Conservation (phyloP, 169 alveolate genomes). For the Cryptosporidium meleagridis region DNA sequence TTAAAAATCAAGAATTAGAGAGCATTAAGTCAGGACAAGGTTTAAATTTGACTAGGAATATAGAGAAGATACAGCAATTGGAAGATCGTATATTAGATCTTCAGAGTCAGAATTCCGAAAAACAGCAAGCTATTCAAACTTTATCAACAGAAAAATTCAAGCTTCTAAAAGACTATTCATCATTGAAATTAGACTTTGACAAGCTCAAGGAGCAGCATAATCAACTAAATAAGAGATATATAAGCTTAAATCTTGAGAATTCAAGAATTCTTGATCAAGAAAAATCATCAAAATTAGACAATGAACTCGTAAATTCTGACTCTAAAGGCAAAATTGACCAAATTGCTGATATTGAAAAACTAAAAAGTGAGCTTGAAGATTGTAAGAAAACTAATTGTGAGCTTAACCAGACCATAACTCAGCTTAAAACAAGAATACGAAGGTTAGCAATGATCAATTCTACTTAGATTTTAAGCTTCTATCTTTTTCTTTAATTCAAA, state of each 20-base stretch:
- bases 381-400: constrained; percentile 9
- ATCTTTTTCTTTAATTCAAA: not conserved
- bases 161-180: constrained; percentile 3
- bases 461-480: not conserved
- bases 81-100: constrained; percentile 28
- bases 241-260: not conserved
- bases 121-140: constrained; percentile 44
- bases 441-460: constrained; percentile 45
- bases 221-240: constrained; percentile 16
- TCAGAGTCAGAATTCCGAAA: constrained; percentile 53
- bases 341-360: not conserved
- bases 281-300: not conserved
- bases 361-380: constrained; percentile 7
- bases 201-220: constrained; percentile 31
- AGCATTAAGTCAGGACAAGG: not conserved
- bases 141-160: constrained; percentile 51
- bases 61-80: not conserved
- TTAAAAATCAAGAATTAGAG: constrained; percentile 16
- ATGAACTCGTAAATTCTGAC: not conserved
- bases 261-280: not conserved
- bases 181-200: constrained; percentile 10
- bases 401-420: not conserved
- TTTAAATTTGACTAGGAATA: not conserved
- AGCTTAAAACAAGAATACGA: constrained; percentile 40
- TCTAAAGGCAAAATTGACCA: not conserved